A percentile compares a stretch with the other conserved stretches of the same genome.
Evolutionary conservation across 164 flowering plant genomes (phyloP).

Genomic region (Umbellularia californica): DNA sequence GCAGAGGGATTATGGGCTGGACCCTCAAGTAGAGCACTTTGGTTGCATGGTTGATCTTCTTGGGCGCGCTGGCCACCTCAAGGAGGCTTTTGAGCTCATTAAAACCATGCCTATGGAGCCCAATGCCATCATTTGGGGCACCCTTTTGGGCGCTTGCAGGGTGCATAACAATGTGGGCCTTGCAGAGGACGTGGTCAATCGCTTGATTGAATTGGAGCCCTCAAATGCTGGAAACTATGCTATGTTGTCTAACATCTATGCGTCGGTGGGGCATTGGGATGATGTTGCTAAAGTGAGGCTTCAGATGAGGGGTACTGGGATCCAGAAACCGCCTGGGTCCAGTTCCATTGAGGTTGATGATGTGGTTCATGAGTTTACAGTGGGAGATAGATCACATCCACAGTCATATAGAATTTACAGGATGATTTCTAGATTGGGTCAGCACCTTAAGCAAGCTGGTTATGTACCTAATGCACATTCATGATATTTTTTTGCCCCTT

Average conservation of each 20-base stretch:
- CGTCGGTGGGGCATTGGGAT: slow-evolving; percentile 65
- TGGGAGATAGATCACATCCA: slow-evolving; percentile 29
- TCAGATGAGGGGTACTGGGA: slow-evolving; percentile 42
- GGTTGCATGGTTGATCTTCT: slow-evolving; percentile 33
- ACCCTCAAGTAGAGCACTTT: slow-evolving; percentile 26
- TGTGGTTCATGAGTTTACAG: slow-evolving; percentile 50
- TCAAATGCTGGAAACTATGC: slow-evolving; percentile 51
- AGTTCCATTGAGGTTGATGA: slow-evolving; percentile 57
- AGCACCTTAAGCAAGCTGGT: slow-evolving; percentile 44
- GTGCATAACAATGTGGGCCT: slow-evolving; percentile 43
- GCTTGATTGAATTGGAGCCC: slow-evolving; percentile 37
- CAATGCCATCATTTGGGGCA: slow-evolving; percentile 62
- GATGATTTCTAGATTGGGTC: slow-evolving; percentile 32
- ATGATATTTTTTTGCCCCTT: not conserved
- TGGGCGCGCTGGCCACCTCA: slow-evolving; percentile 21
- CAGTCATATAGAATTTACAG: slow-evolving; percentile 41
- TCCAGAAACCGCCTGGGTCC: slow-evolving; percentile 49
- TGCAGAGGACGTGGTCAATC: slow-evolving; percentile 50
- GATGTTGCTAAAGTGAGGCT: slow-evolving; percentile 46
- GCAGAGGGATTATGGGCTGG: slow-evolving; percentile 31
- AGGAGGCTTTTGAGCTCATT: slow-evolving; percentile 24
- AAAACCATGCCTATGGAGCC: slow-evolving; percentile 28
- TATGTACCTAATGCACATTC: slow-evolving; percentile 23
- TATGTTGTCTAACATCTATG: slow-evolving; percentile 63
- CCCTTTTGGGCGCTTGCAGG: slow-evolving; percentile 33